Evolutionary conservation across 2,329 filamentous ascomycete species (phyloP).

Genomic region (Monilinia vaccinii-corymbosi): DNA sequence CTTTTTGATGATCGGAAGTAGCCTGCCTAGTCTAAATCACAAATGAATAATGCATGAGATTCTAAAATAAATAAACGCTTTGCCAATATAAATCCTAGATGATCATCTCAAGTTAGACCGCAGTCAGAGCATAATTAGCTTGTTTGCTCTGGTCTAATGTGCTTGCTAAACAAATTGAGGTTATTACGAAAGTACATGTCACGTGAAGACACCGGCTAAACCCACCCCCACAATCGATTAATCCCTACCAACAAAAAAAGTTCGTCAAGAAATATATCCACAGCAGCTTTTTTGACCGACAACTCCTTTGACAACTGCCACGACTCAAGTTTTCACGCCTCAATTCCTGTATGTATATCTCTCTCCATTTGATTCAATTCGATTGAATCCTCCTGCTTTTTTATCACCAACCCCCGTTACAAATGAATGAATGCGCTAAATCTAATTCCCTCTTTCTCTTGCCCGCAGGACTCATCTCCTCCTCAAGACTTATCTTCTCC

Average conservation of each 20-base stretch:
- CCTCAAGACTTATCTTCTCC: neutral
- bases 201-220: neutral
- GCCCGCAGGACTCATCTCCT: too few species aligned
- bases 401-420: too few species aligned
- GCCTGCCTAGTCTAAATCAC: constrained; percentile 24
- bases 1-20: constrained; percentile 23
- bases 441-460: too few species aligned
- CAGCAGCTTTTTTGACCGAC: neutral
- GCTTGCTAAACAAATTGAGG: neutral
- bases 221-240: neutral
- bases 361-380: too few species aligned
- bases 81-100: neutral
- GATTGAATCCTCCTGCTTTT: too few species aligned
- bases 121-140: neutral
- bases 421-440: too few species aligned
- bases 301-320: neutral
- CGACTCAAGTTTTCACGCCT: neutral
- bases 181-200: neutral
- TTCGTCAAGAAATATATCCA: constrained; percentile 7
- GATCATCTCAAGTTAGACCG: neutral
- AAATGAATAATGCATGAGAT: constrained; percentile 29
- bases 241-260: neutral
- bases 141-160: neutral
- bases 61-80: constrained; percentile 9
- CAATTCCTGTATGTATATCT: neutral